Evolutionary conservation across 2,329 filamentous ascomycete genomes (phyloP).

Genomic region (Arthrobotrys megalospora): DNA sequence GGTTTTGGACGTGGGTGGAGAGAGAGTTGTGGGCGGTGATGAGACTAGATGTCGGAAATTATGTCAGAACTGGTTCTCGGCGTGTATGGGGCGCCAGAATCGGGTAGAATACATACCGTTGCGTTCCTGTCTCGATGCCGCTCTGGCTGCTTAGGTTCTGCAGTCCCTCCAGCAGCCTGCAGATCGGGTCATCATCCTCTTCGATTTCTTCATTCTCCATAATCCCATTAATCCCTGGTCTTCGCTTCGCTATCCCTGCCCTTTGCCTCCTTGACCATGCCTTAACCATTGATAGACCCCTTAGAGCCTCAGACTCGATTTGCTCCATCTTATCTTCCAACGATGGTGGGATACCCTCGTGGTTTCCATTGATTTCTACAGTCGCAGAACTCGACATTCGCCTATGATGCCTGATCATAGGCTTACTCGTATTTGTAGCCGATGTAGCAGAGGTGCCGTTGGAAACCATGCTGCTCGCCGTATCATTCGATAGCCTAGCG

Average conservation of each 20-base stretch:
- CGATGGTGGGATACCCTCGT: constrained; percentile 73
- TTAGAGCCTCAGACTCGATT: constrained; percentile 72
- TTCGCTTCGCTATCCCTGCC: constrained; percentile 67
- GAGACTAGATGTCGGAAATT: constrained; percentile 70
- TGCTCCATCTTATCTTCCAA: constrained; percentile 80
- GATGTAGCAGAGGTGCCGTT: constrained; percentile 56
- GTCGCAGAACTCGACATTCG: constrained; percentile 52
- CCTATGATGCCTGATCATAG: constrained; percentile 52
- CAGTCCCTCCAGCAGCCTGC: constrained; percentile 78
- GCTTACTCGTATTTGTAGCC: constrained; percentile 45
- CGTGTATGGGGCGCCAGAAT: not conserved
- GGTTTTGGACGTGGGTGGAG: constrained; percentile 80
- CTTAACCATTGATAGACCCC: constrained; percentile 59
- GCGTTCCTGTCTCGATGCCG: constrained; percentile 79
- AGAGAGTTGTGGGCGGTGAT: constrained; percentile 83
- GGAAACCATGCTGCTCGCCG: constrained; percentile 53
- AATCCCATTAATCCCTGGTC: constrained; percentile 77
- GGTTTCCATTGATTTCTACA: constrained; percentile 64
- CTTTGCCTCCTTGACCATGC: constrained; percentile 56
- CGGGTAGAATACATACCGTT: constrained; percentile 71
- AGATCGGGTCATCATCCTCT: constrained; percentile 71
- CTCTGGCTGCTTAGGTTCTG: constrained; percentile 81
- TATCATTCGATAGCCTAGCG: constrained; percentile 56
- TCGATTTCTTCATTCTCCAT: constrained; percentile 72
- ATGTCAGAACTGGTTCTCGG: constrained; percentile 54